phyloP scores from a whole-genome alignment of 257 asterid species.

The Solanum clarkiae region DNA sequence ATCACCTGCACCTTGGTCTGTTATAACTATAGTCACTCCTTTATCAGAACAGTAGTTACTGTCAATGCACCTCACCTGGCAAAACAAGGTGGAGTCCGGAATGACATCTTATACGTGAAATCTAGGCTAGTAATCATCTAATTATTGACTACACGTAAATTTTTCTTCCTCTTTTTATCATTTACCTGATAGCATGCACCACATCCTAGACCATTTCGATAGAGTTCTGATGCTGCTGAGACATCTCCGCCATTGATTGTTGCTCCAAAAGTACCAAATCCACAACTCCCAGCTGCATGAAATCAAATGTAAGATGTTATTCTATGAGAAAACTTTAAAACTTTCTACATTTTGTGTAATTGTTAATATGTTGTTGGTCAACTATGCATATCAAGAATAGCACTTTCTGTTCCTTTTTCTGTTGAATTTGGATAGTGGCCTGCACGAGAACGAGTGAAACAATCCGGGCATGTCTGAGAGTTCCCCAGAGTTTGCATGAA shows the following conservation, averaged over 20 bases:
- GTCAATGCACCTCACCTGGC: conserved; percentile 65
- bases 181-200: conserved; percentile 79
- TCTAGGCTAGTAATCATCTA: background rate
- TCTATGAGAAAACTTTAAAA: background rate
- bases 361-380: background rate
- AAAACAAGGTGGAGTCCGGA: background rate
- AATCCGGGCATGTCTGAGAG: conserved; percentile 44
- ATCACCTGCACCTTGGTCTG: conserved; percentile 59
- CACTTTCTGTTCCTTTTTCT: conserved; percentile 68
- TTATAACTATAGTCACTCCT: conserved; percentile 54
- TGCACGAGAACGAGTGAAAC: conserved; percentile 59
- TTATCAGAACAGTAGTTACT: conserved; percentile 48
- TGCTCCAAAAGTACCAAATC: conserved; percentile 65
- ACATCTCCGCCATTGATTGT: conserved; percentile 66
- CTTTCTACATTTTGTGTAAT: background rate
- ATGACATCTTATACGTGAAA: background rate
- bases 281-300: conserved; percentile 66
- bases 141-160: background rate
- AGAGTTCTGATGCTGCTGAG: conserved; percentile 68
- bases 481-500: conserved; percentile 19
- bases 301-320: background rate
- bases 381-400: background rate
- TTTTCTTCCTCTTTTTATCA: background rate
- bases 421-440: conserved; percentile 62
- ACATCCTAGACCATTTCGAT: conserved; percentile 63